phyloP scores from a whole-genome alignment of 768 basidiomycete genomes.

The Russula virescens region DNA sequence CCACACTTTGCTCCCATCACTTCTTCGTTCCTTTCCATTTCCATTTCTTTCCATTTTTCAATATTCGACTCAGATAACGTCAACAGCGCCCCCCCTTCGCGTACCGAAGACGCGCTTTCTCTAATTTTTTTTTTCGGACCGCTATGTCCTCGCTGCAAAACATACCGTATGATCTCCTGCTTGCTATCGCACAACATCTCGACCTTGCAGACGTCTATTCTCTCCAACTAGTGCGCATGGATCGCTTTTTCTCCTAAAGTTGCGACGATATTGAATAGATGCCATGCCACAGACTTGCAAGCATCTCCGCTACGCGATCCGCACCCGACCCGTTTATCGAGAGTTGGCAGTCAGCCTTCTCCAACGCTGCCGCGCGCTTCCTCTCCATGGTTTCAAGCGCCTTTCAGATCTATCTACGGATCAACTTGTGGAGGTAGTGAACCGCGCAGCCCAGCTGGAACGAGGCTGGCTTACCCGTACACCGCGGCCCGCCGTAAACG shows the following conservation, averaged over 20 bases:
- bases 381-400: slow-evolving; percentile 63
- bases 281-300: slow-evolving; percentile 47
- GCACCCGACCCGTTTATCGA: slow-evolving; percentile 63
- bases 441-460: slow-evolving; percentile 58
- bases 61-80: background rate
- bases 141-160: slow-evolving; percentile 32
- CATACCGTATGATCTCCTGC: slow-evolving; percentile 64
- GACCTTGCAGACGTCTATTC: slow-evolving; percentile 54
- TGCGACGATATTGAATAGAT: background rate
- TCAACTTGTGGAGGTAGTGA: slow-evolving; percentile 56
- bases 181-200: slow-evolving; percentile 61
- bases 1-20: background rate
- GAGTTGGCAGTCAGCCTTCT: slow-evolving; percentile 58
- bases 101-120: background rate
- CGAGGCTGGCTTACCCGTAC: slow-evolving; percentile 54
- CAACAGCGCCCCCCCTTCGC: background rate
- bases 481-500: slow-evolving; percentile 44
- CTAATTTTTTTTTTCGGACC: background rate
- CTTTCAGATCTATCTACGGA: slow-evolving; percentile 58
- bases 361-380: slow-evolving; percentile 59
- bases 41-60: background rate
- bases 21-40: background rate
- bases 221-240: slow-evolving; percentile 53
- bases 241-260: background rate
- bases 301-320: slow-evolving; percentile 53